phyloP scores from a whole-genome alignment of 495 filamentous ascomycete genomes.

The Penicillium argentinense region DNA sequence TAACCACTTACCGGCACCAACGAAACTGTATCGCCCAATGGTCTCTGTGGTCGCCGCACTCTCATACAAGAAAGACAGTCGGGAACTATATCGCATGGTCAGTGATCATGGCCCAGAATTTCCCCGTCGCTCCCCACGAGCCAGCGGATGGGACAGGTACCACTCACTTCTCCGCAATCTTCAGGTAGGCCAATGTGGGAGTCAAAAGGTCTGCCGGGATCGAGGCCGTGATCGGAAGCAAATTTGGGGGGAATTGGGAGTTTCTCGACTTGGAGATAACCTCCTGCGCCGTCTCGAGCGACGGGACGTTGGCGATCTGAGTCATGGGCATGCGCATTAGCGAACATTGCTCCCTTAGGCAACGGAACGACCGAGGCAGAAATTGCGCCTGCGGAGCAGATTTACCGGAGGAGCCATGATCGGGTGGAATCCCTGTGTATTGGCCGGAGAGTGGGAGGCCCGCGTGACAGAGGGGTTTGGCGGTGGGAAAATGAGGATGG shows the following conservation, averaged over 20 bases:
- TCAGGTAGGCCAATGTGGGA: slow-evolving; percentile 87
- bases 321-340: slow-evolving; percentile 21
- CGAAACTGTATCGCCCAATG: slow-evolving; percentile 91
- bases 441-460: neutral
- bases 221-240: slow-evolving; percentile 81
- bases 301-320: slow-evolving; percentile 41
- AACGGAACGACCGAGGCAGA: slow-evolving; percentile 1
- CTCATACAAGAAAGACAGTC: slow-evolving; percentile 79
- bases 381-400: neutral
- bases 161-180: slow-evolving; percentile 72
- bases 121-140: slow-evolving; percentile 6
- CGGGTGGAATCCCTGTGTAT: slow-evolving; percentile 1
- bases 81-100: slow-evolving; percentile 34
- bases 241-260: slow-evolving; percentile 65
- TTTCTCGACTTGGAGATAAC: slow-evolving; percentile 51
- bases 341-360: neutral
- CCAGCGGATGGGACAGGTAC: slow-evolving; percentile 1
- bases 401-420: slow-evolving; percentile 42
- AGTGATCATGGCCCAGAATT: slow-evolving; percentile 10
- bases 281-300: slow-evolving; percentile 45
- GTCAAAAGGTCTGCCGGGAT: slow-evolving; percentile 91
- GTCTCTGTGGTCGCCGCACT: slow-evolving; percentile 88
- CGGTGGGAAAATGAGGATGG: slow-evolving; percentile 26
- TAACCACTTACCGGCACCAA: slow-evolving; percentile 68
- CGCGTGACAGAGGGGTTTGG: slow-evolving; percentile 22